Evolutionary conservation across 768 basidiomycete species (phyloP).

Genomic region (Sistotremastrum suecicum): DNA sequence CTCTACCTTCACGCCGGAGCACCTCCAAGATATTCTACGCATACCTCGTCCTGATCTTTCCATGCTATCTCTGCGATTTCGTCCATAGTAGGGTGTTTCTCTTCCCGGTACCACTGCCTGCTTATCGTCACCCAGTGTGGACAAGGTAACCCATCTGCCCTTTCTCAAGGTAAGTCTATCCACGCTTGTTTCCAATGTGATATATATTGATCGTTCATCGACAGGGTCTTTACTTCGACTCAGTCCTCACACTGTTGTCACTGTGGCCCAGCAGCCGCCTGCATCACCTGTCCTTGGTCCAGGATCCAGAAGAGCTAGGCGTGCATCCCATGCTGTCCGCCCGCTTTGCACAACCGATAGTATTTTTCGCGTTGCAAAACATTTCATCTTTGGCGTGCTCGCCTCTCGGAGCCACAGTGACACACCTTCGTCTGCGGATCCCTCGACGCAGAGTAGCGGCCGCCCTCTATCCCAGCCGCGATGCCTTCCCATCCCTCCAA

Average conservation of each 20-base stretch:
- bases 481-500: conserved; percentile 32
- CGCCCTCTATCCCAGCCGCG: conserved; percentile 1
- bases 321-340: conserved; percentile 15
- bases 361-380: conserved; percentile 66
- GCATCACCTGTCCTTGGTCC: conserved; percentile 43
- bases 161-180: conserved; percentile 48
- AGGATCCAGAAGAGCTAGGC: conserved; percentile 41
- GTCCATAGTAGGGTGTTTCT: conserved; percentile 54
- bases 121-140: conserved; percentile 29
- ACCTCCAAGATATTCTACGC: conserved; percentile 55
- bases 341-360: conserved; percentile 73
- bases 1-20: conserved; percentile 63
- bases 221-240: conserved; percentile 77
- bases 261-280: conserved; percentile 40
- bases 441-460: conserved; percentile 44
- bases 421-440: conserved; percentile 52
- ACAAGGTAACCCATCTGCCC: conserved; percentile 65
- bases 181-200: not conserved
- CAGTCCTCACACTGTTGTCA: conserved; percentile 44
- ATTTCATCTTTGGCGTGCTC: conserved; percentile 28
- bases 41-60: conserved; percentile 31
- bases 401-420: conserved; percentile 27
- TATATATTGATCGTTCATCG: not conserved
- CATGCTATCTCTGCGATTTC: conserved; percentile 55
- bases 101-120: not conserved